phyloP scores from a whole-genome alignment of 371 early-diverging fungal species.

The Apophysomyces ossiformis region DNA sequence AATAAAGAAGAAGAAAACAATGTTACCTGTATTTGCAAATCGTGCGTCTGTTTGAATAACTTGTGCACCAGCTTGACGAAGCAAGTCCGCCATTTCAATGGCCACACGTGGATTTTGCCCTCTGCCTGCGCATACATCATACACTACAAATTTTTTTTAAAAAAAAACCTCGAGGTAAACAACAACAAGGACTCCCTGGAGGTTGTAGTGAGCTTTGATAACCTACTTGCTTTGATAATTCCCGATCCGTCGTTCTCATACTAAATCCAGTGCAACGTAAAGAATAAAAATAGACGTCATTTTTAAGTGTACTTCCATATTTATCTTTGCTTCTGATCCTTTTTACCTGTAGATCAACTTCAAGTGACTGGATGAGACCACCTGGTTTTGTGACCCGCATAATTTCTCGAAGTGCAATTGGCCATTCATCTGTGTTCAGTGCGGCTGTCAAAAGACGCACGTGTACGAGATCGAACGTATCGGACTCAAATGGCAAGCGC shows the following conservation, averaged over 20 bases:
- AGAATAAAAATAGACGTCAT: not conserved
- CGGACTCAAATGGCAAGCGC: constrained; percentile 58
- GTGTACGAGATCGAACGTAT: constrained; percentile 64
- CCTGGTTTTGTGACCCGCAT: constrained; percentile 62
- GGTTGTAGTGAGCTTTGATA: not conserved
- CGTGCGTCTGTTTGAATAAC: constrained; percentile 1
- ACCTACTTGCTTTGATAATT: constrained; percentile 3
- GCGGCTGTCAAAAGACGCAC: constrained; percentile 58
- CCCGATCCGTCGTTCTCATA: not conserved
- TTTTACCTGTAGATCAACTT: constrained; percentile 48
- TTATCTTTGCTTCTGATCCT: constrained; percentile 1
- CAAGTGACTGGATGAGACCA: constrained; percentile 60
- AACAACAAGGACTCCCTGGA: too few species aligned
- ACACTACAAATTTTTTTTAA: not conserved
- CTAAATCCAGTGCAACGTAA: not conserved
- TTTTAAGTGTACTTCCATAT: not conserved
- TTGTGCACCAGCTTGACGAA: not conserved
- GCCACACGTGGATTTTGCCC: constrained; percentile 3
- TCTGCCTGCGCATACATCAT: not conserved
- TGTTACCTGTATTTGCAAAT: constrained; percentile 5
- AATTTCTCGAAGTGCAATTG: constrained; percentile 48
- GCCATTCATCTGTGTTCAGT: constrained; percentile 55
- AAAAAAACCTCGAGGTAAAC: too few species aligned
- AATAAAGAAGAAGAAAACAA: too few species aligned
- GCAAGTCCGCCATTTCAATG: not conserved